phyloP scores from a whole-genome alignment of 176 grass and related monocot species.

The Zoysia pacifica region DNA sequence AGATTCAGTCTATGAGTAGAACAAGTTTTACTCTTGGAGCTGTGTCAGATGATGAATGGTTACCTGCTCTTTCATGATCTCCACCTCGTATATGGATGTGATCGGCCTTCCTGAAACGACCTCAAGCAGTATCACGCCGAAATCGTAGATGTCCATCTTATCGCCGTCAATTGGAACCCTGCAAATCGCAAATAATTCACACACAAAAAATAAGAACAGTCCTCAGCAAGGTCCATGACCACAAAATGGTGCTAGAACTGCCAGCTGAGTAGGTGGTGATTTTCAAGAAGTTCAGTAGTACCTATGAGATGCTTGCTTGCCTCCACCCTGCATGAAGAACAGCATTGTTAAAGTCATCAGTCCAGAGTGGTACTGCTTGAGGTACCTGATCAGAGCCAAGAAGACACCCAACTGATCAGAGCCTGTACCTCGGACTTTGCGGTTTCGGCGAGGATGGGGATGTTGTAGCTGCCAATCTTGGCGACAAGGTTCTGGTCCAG shows the following conservation, averaged over 20 bases:
- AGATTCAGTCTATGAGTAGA: not conserved
- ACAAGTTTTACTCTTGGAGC: too few relatives aligned
- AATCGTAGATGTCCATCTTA: slow-evolving; percentile 87
- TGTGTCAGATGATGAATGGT: not conserved
- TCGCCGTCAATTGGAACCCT: slow-evolving; percentile 50
- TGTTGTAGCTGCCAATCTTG: slow-evolving; percentile 91
- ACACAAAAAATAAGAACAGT: too few relatives aligned
- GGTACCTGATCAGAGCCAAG: not conserved
- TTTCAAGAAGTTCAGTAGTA: not conserved
- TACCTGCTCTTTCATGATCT: slow-evolving; percentile 66
- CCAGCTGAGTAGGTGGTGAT: not conserved
- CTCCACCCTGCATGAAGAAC: slow-evolving; percentile 35
- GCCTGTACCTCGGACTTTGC: slow-evolving; percentile 57
- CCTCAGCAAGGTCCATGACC: not conserved
- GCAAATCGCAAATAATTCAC: not conserved
- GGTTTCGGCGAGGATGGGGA: slow-evolving; percentile 66
- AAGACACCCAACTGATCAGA: not conserved
- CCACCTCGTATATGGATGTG: slow-evolving; percentile 59
- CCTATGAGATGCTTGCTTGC: slow-evolving; percentile 38
- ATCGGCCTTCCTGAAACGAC: slow-evolving; percentile 64
- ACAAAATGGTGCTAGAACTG: not conserved
- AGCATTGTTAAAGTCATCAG: not conserved
- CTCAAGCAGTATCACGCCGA: slow-evolving; percentile 84
- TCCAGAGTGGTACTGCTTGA: too few relatives aligned
- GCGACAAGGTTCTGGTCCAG: slow-evolving; percentile 79